Evolutionary conservation across 768 basidiomycete species (phyloP).

Genomic region (Rickenella mellea): DNA sequence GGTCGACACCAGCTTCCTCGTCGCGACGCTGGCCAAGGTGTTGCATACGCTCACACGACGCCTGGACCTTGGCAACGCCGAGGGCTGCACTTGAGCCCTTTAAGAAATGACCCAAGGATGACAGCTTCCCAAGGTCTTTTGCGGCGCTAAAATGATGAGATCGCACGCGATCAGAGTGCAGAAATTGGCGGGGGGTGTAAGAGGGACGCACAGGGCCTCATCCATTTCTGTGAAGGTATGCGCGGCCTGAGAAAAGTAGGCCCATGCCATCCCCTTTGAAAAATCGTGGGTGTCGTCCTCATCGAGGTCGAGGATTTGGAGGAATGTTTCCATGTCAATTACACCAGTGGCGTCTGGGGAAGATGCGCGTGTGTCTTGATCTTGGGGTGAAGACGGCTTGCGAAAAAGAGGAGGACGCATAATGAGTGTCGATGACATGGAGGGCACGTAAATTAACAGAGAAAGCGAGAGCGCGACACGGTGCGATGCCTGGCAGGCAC

Average conservation of each 20-base stretch:
- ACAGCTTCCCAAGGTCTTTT: constrained; percentile 58
- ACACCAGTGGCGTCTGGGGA: constrained; percentile 19
- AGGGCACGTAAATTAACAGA: not conserved
- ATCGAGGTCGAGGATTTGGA: constrained; percentile 86
- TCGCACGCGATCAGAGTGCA: constrained; percentile 1
- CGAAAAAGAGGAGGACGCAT: not conserved
- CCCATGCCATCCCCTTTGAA: constrained; percentile 65
- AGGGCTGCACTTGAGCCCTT: constrained; percentile 96
- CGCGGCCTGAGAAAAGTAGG: constrained; percentile 75
- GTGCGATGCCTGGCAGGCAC: no score
- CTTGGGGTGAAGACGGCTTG: not conserved
- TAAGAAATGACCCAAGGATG: constrained; percentile 82
- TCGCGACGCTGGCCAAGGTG: constrained; percentile 69
- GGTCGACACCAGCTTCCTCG: constrained; percentile 34
- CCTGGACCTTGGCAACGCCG: constrained; percentile 74
- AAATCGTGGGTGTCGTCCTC: constrained; percentile 76
- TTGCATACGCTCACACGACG: constrained; percentile 85
- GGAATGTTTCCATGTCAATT: constrained; percentile 75
- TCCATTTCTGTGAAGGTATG: constrained; percentile 76
- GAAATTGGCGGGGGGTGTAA: constrained; percentile 5
- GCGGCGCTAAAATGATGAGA: constrained; percentile 29
- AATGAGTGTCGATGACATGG: not conserved
- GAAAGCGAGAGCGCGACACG: not conserved
- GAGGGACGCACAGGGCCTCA: constrained; percentile 55
- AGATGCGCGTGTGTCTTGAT: not conserved